Evolutionary conservation across 2,329 filamentous ascomycete genomes (phyloP), one percentile per base, ranked within the genome.

Genomic region (Pseudofabraea citricarpa): DNA sequence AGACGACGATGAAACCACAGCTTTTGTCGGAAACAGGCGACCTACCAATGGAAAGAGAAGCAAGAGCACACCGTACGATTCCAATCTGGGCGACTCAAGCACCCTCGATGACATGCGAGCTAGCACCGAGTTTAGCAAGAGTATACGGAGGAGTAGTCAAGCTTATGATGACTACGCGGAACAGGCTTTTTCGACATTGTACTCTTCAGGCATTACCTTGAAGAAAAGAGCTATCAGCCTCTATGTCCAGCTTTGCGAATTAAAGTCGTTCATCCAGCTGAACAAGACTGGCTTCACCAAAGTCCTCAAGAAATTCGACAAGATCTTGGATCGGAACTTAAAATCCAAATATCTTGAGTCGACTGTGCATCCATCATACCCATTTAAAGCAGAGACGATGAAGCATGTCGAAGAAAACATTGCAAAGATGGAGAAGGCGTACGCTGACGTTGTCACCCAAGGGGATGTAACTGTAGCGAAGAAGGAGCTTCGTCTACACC

Each of bases 261-360:
- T 98, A 57, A 94, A 95, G 62, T 97, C 91, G 2, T 98, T 90
- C 60, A 83, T 90, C 43, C 91, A 97, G 68, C 79, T 98, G 50
- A 98, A 98, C 73, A 86, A 87, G 67, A 98, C 93, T 0, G 93
- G 93, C 10, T 98, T 98, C 68, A 81, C 84, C 58, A 98, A 98
- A 67, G 90, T 95, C 1, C 70, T 97, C 54, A 98, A 98, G 69
- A 98, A 98, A 66, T 98, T 93, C 60, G 93, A 98, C 74, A 98
- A 98, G 72, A 97, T 87, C 45, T 69, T 95, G 45, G 85, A 96
- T 64, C 83, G 84, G 52, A 83, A 83, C 55, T 72, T 97, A 43
- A 90, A 91, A 53, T 71, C 78, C 12, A 71, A 75, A 36, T 98
- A 95, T 63, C 81, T 96, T 64, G 75, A 79, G 44, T 69, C 79